Evolutionary conservation across 2,329 filamentous ascomycete species (phyloP), one percentile per base, ranked within the genome.

Genomic region (Aspergillus pseudotamarii): DNA sequence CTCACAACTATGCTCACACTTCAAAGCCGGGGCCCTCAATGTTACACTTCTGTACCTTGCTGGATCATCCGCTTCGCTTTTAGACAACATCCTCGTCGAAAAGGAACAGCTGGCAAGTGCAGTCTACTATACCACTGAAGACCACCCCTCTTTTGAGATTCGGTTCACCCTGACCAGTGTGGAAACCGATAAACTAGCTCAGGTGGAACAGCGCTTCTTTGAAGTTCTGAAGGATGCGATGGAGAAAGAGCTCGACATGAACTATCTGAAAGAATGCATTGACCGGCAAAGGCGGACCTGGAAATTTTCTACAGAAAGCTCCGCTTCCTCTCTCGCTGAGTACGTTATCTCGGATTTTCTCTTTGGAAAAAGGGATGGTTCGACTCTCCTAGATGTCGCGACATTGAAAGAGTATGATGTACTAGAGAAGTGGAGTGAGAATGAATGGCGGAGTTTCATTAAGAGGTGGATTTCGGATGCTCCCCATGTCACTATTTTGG

Each of bases 71-170:
- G 93, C 96, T 3, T 94, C 94, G 0, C 84, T 99, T 1, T 82
- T 99, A 6, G 94, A 98, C 73, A 98, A 98, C 69, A 86, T 89
- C 21, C 85, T 99, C 64, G 95, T 99, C 2, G 95, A 99, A 75
- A 93, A 90, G 71, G 94, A 98, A 77, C 91, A 96, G 69, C 86
- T 98, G 53, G 92, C 93, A 4, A 97, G 93, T 78, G 92, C 90
- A 8, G 89, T 98, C 12, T 89, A 89, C 56, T 93, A 91, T 76
- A 90, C 87, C 76, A 90, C 88, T 71, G 93, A 97, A 67, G 86
- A 88, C 30, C 88, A 94, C 56, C 93, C 94, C 2, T 90, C 92
- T 68, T 90, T 89, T 14, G 86, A 96, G 58, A 92, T 98, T 62
- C 93, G 90, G 85, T 89, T 99, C 72, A 90, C 91, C 61, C 86